Evolutionary conservation across 139 green algal species (phyloP).

Genomic region (Choricystis sp.): DNA sequence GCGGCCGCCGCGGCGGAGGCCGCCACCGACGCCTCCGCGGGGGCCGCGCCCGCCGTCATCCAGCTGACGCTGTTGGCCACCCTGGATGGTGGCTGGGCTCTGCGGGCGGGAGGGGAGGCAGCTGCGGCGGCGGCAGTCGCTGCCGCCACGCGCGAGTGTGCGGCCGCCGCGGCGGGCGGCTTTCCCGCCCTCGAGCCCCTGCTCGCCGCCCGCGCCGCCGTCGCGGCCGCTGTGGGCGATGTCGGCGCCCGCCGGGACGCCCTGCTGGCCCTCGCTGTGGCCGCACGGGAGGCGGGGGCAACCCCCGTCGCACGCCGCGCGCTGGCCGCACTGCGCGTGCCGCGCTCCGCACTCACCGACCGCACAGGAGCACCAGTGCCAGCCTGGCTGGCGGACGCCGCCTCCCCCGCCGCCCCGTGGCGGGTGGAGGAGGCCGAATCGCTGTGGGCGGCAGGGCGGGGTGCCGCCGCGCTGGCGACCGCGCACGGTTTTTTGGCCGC

Average conservation of each 20-base stretch:
- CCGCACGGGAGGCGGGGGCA: constrained; percentile 30
- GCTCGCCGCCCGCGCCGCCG: constrained; percentile 20
- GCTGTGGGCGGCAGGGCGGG: constrained; percentile 49
- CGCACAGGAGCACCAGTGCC: no score
- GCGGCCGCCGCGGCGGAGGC: no score
- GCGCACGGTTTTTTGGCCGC: constrained; percentile 5
- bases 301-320: constrained; percentile 13
- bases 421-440: constrained; percentile 61
- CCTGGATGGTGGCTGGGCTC: constrained; percentile 18
- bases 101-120: constrained; percentile 20
- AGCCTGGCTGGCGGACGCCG: not conserved
- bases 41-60: constrained; percentile 22
- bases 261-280: constrained; percentile 15
- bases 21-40: no score
- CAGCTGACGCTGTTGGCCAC: constrained; percentile 40
- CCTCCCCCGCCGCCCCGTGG: constrained; percentile 10
- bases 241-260: constrained; percentile 4
- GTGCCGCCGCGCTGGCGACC: constrained; percentile 25
- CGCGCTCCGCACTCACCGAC: constrained; percentile 7
- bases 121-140: constrained; percentile 2
- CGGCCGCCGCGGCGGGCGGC: not conserved
- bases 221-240: constrained; percentile 15
- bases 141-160: not conserved
- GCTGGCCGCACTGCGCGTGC: constrained; percentile 13
- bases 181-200: constrained; percentile 24